Evolutionary conservation across 768 basidiomycete species (phyloP).

Genomic region (Termitomyces bulborhizus): DNA sequence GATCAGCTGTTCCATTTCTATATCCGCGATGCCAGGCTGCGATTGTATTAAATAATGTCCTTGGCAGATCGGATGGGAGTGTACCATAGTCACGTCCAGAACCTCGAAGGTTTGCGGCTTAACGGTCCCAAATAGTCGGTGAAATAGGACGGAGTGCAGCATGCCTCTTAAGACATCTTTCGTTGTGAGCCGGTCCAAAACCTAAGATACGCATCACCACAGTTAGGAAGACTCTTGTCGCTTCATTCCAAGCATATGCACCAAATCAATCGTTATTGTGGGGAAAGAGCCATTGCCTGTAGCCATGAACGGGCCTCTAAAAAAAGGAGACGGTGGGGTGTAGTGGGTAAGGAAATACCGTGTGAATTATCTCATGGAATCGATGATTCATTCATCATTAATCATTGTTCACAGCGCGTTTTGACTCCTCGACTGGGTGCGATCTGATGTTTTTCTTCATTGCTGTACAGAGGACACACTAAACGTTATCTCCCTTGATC

Average conservation of each 20-base stretch:
- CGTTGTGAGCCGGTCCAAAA: conserved; percentile 63
- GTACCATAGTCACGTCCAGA: conserved; percentile 78
- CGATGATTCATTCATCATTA: no score
- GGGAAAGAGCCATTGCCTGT: conserved; percentile 9
- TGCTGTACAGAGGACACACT: no score
- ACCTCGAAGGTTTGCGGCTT: conserved; percentile 75
- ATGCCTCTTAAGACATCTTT: conserved; percentile 73
- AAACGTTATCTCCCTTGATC: no score
- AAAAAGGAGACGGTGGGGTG: not conserved
- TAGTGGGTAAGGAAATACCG: not conserved
- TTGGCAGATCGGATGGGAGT: conserved; percentile 11
- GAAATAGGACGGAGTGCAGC: conserved; percentile 80
- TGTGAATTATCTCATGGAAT: not conserved
- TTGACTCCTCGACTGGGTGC: not conserved
- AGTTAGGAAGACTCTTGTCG: conserved; percentile 1
- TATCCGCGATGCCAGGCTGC: conserved; percentile 75
- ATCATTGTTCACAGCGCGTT: not conserved
- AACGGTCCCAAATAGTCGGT: conserved; percentile 75
- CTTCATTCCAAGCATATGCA: conserved; percentile 4
- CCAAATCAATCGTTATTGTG: conserved; percentile 13
- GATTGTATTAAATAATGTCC: not conserved
- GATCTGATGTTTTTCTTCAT: no score
- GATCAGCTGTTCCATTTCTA: conserved; percentile 64
- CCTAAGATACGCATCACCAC: conserved; percentile 30
- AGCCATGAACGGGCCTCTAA: conserved; percentile 6